Evolutionary conservation across 2,329 filamentous ascomycete genomes (phyloP).

Genomic region (Orbilia ellipsospora): DNA sequence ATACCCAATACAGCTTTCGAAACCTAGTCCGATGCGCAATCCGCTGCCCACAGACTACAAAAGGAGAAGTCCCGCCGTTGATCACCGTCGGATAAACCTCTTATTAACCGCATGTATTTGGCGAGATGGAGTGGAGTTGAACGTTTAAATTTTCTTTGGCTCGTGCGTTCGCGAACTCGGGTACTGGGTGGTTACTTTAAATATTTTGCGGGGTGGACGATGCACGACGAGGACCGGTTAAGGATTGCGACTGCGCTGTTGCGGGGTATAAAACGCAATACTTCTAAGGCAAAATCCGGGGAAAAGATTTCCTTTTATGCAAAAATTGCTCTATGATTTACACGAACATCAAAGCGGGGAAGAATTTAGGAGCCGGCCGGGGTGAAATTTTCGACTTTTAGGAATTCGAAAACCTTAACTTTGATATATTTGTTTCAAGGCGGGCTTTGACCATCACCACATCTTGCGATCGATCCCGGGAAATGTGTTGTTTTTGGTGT

Average conservation of each 20-base stretch:
- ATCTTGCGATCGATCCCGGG: conserved; percentile 1
- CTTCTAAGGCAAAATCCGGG: conserved; percentile 8
- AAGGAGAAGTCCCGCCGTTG: conserved; percentile 42
- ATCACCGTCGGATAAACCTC: conserved; percentile 43
- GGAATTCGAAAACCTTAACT: neutral
- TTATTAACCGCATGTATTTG: conserved; percentile 24
- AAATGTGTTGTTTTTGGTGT: conserved; percentile 54
- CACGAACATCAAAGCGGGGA: conserved; percentile 8
- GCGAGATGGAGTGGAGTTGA: conserved; percentile 2
- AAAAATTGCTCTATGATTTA: conserved; percentile 9
- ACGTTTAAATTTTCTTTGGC: too few species aligned
- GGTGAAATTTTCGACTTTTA: neutral
- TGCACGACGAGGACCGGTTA: neutral
- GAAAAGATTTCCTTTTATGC: conserved; percentile 5
- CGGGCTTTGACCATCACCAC: neutral
- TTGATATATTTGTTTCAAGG: neutral
- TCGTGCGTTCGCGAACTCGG: too few species aligned
- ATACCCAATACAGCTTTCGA: conserved; percentile 5
- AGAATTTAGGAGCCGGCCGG: neutral
- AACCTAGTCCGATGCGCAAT: conserved; percentile 28
- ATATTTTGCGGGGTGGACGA: conserved; percentile 3
- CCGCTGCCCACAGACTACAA: conserved; percentile 19
- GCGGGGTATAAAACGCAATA: neutral
- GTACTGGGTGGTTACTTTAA: too few species aligned
- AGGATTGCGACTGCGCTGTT: neutral